phyloP scores from a whole-genome alignment of 2,329 filamentous ascomycete species.

The Rhynchosporium graminicola region DNA sequence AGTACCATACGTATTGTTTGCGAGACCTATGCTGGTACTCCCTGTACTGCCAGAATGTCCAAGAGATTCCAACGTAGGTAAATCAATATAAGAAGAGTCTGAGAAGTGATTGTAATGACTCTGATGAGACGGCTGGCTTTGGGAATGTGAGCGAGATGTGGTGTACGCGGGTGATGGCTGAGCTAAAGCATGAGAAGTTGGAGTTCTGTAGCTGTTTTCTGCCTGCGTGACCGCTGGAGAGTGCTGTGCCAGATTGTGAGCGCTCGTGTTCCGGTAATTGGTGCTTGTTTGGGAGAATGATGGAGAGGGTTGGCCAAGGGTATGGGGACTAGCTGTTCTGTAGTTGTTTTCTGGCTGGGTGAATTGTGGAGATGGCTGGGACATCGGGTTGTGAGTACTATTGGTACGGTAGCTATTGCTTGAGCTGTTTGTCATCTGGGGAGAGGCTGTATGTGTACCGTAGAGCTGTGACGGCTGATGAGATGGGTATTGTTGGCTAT shows the following conservation, averaged over 20 bases:
- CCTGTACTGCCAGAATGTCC: conserved; percentile 31
- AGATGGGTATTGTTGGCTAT: conserved; percentile 38
- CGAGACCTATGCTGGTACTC: conserved; percentile 26
- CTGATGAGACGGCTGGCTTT: conserved; percentile 36
- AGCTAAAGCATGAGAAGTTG: conserved; percentile 33
- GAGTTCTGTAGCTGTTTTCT: conserved; percentile 32
- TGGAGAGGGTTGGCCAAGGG: conserved; percentile 36
- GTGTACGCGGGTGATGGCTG: conserved; percentile 32
- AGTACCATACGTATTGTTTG: conserved; percentile 15
- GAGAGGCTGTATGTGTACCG: conserved; percentile 35
- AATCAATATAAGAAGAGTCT: conserved; percentile 37
- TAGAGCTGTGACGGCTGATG: conserved; percentile 39
- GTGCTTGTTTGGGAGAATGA: conserved; percentile 36
- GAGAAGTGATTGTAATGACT: conserved; percentile 36
- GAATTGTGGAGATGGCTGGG: conserved; percentile 38
- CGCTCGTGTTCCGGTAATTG: conserved; percentile 29
- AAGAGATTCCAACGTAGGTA: conserved; percentile 38
- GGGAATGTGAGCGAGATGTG: conserved; percentile 30
- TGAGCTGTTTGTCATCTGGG: conserved; percentile 36
- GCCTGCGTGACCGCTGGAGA: conserved; percentile 33
- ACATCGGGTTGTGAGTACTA: conserved; percentile 30
- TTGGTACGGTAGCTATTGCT: conserved; percentile 34
- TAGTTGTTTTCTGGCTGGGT: conserved; percentile 37
- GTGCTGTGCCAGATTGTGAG: conserved; percentile 32
- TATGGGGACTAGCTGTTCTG: conserved; percentile 38